Evolutionary conservation across 441 rosid species (phyloP).

Genomic region (Arabidopsis lyrata): DNA sequence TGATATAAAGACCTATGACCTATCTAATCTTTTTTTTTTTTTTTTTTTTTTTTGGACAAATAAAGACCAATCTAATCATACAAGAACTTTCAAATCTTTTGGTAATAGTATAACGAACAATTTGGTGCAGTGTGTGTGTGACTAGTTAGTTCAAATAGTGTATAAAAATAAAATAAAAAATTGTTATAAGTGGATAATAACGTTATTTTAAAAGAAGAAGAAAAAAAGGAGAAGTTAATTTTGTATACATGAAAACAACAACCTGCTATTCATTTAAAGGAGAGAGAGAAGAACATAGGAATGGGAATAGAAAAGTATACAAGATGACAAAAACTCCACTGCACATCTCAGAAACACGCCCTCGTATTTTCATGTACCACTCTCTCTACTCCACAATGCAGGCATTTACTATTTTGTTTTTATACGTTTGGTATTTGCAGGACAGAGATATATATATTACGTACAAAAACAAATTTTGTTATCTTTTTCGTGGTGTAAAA

Average conservation of each 20-base stretch:
- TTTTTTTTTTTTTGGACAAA: too few relatives aligned
- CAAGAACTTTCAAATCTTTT: background rate
- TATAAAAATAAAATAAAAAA: too few relatives aligned
- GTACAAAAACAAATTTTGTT: background rate
- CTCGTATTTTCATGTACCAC: background rate
- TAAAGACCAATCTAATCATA: background rate
- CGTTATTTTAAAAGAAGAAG: background rate
- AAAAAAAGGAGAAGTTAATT: background rate
- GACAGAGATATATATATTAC: background rate
- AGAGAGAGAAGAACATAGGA: conserved; percentile 13
- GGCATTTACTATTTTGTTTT: conserved; percentile 9
- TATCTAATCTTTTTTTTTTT: too few relatives aligned
- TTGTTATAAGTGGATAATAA: background rate
- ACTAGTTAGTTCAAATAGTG: background rate
- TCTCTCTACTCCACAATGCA: background rate
- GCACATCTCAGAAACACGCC: background rate
- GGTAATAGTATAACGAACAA: background rate
- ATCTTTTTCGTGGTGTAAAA: too few relatives aligned
- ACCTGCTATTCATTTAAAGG: background rate
- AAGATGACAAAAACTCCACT: background rate
- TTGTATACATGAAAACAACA: background rate
- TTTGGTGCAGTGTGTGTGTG: background rate
- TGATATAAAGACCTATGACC: background rate
- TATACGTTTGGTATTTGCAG: background rate
- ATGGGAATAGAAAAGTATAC: background rate